Evolutionary conservation across 2,329 filamentous ascomycete species (phyloP), one percentile per base, ranked within the genome.

Genomic region (Phoma sp.): DNA sequence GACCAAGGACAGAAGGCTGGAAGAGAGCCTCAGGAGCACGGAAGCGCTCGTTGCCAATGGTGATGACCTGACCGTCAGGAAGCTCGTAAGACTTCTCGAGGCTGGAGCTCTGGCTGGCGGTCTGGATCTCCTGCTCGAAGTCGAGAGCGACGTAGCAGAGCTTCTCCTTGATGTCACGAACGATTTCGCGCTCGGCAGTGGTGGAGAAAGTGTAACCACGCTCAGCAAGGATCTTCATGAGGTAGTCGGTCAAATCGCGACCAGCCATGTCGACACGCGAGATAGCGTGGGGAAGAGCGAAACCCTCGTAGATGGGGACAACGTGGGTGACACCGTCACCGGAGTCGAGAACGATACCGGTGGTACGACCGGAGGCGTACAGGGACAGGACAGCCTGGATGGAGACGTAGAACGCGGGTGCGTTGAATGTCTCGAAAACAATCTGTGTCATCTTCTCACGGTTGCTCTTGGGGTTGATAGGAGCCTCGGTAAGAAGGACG

Each of bases 391-490:
- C 95, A 79, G 95, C 95, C 88, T 98, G 93, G 82, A 99, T 99
- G 77, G 95, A 98, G 85, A 99, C 95, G 87, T 99, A 99, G 89
- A 99, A 98, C 73, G 95, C 95, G 71, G 95, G 95, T 75, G 95
- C 93, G 86, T 99, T 98, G 89, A 99, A 99, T 74, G 95, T 99
- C 89, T 99, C 95, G 86, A 99, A 99, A 80, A 99, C 93, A 69
- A 99, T 99, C 86, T 99, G 95, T 72, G 95, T 98, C 95, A 99
- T 99, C 92, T 99, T 99, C 88, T 99, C 95, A 89, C 95, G 91
- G 88, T 99, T 99, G 85, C 91, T 96, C 88, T 98, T 98, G 81
- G 95, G 95, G 89, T 99, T 99, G 89, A 99, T 98, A 72, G 95
- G 95, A 74, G 95, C 95, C 86, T 99, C 95, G 73, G 95, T 99